Base-by-base conservation (phyloP, 495 filamentous ascomycete species). In the Penicillium goetzii region DNA sequence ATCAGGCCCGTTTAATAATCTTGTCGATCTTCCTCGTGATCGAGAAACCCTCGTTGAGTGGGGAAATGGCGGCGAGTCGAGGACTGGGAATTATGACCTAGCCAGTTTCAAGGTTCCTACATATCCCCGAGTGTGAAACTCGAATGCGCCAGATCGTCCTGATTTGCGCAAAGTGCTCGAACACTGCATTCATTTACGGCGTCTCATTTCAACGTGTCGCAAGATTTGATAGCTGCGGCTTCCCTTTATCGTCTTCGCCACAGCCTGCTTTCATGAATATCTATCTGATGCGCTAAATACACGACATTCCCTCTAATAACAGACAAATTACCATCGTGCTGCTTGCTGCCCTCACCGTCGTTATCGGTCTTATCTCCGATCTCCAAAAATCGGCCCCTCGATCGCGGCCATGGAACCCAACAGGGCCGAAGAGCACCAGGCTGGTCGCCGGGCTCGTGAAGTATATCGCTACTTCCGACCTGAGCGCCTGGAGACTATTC, bases 381-480 rank as follows among this genome's bases (percentile, higher is more conserved):
- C 3, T 15, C 12, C 15, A 4, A 17, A 52, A 17, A 43, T 43
- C 8, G 34, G 34, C 17, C 4, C 17, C 40, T n/a, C 47, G 25
- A 52, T 32, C 25, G 28, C 49, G 11, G 25, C 25, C 49, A 52
- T 52, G 49, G 38, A 28, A 30, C 25, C 55, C 38, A 32, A 15
- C 14, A 28, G 19, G 28, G n/a, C 17, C 14, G 61, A 71, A 38
- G 72, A 74, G 15, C 69, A 74, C 56, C 62, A 49, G 28, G 64
- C 72, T 54, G 72, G 73, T 58, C 78, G 76, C 50, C 68, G 81
- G 54, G 75, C 74, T 47, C 76, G 75, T 38, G 81, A 83, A 62
- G 64, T 83, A 19, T 81, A 79, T 64, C 80, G 78, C 17, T 83
- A 80, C 58, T 83, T 80, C 59, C 74, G 75, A 30, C 81, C 81